phyloP scores from a whole-genome alignment of 345 rosid species.

The Iberis pinnata region DNA sequence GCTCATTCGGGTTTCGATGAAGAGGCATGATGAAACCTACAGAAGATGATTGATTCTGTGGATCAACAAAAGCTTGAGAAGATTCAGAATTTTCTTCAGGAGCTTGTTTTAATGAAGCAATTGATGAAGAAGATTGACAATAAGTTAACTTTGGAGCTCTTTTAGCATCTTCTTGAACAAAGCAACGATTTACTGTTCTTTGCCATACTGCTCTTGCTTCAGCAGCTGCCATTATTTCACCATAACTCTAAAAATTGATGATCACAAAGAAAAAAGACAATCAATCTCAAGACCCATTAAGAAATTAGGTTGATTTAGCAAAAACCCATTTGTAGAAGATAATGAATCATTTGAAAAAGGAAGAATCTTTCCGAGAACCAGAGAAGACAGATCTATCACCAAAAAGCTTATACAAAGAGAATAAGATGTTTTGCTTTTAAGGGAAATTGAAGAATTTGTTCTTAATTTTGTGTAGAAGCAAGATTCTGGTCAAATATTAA shows the following conservation, averaged over 20 bases:
- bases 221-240: conserved; percentile 65
- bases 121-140: conserved; percentile 58
- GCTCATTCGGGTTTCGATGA: conserved; percentile 40
- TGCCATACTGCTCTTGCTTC: conserved; percentile 96
- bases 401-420: conserved; percentile 19
- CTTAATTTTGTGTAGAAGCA: background rate
- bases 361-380: conserved; percentile 26
- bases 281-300: no score
- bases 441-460: conserved; percentile 17
- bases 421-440: conserved; percentile 28
- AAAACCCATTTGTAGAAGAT: no score
- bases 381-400: conserved; percentile 22
- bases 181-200: conserved; percentile 80
- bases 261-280: background rate
- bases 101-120: conserved; percentile 46
- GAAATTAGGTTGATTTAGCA: no score
- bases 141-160: conserved; percentile 91
- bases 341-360: conserved; percentile 12
- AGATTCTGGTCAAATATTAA: conserved; percentile 15
- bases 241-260: conserved; percentile 33
- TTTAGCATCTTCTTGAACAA: conserved; percentile 97
- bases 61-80: conserved; percentile 37
- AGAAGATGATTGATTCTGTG: conserved; percentile 34
- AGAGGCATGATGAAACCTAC: conserved; percentile 53
- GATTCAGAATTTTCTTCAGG: conserved; percentile 52